phyloP scores from a whole-genome alignment of 1,139 yeast species.

The Yamadazyma oceani region DNA sequence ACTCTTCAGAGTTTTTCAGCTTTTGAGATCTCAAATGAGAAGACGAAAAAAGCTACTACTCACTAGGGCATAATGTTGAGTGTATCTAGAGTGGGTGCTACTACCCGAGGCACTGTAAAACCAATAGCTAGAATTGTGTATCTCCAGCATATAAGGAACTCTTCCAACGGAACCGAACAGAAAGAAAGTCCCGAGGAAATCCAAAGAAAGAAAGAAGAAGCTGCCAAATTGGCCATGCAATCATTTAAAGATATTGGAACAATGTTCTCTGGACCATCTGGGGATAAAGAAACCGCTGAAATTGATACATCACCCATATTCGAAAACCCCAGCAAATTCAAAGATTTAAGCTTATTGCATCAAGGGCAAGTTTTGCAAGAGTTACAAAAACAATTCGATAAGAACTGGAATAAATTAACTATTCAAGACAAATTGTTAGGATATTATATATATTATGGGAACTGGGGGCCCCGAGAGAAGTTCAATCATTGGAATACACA shows the following conservation, averaged over 20 bases:
- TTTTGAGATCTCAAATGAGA: slow-evolving; percentile 1
- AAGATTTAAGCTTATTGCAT: slow-evolving; percentile 48
- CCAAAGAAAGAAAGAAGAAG: slow-evolving; percentile 25
- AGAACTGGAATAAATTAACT: slow-evolving; percentile 51
- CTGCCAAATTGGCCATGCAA: slow-evolving; percentile 43
- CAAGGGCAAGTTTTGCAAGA: slow-evolving; percentile 60
- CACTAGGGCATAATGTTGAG: slow-evolving; percentile 1
- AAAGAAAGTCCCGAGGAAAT: slow-evolving; percentile 13
- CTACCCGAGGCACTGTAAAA: too few relatives aligned
- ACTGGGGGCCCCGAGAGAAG: slow-evolving; percentile 64
- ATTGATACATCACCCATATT: slow-evolving; percentile 55
- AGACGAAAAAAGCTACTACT: too few relatives aligned
- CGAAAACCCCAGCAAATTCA: slow-evolving; percentile 47
- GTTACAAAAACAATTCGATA: slow-evolving; percentile 50
- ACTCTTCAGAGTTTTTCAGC: too few relatives aligned
- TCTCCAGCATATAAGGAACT: slow-evolving; percentile 4
- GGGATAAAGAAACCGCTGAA: slow-evolving; percentile 45
- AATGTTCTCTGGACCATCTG: slow-evolving; percentile 27
- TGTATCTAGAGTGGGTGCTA: too few relatives aligned
- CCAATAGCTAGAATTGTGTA: too few relatives aligned
- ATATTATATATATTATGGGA: slow-evolving; percentile 60
- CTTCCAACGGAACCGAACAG: slow-evolving; percentile 5
- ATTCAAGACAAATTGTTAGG: slow-evolving; percentile 49
- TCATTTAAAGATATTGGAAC: slow-evolving; percentile 44
- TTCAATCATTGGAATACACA: slow-evolving; percentile 43